phyloP scores from a whole-genome alignment of 1,284 basidiomycete genomes.

The Ceratobasidium sp. region DNA sequence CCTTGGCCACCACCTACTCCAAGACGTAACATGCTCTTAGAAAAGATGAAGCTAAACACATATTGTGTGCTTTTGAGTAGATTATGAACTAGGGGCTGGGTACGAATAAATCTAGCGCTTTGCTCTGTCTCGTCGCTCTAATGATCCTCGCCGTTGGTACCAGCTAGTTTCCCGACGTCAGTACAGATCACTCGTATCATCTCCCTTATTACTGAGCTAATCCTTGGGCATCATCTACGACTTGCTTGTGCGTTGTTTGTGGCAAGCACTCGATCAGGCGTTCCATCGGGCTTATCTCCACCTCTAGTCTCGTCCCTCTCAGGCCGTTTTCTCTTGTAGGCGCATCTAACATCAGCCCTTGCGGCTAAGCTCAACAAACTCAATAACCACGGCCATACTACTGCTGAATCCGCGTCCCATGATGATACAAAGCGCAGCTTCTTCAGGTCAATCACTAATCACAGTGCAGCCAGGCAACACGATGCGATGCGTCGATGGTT shows the following conservation, averaged over 20 bases:
- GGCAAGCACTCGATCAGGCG: no score
- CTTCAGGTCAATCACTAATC: slow-evolving; percentile 45
- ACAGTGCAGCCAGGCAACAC: no score
- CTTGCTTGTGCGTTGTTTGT: not conserved
- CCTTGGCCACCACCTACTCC: no score
- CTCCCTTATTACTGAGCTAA: not conserved
- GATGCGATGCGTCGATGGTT: slow-evolving; percentile 49
- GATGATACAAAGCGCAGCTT: slow-evolving; percentile 46
- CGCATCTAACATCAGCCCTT: slow-evolving; percentile 47
- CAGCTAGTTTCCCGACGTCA: not conserved
- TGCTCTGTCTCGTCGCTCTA: slow-evolving; percentile 28
- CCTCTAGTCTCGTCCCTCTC: slow-evolving; percentile 39
- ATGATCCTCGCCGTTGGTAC: slow-evolving; percentile 10
- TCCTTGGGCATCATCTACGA: no score
- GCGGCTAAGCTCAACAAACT: slow-evolving; percentile 49
- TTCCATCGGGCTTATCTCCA: slow-evolving; percentile 39
- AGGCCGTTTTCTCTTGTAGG: slow-evolving; percentile 40
- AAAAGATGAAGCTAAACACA: no score
- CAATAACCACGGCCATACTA: slow-evolving; percentile 47
- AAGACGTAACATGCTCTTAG: no score
- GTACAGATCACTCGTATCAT: not conserved
- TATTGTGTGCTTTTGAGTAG: no score
- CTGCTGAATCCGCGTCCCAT: slow-evolving; percentile 49
- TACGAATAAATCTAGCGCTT: not conserved
- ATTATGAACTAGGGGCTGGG: no score